Evolutionary conservation across 371 early-diverging fungal genomes (phyloP).

Genomic region (Fennellomyces sp.): DNA sequence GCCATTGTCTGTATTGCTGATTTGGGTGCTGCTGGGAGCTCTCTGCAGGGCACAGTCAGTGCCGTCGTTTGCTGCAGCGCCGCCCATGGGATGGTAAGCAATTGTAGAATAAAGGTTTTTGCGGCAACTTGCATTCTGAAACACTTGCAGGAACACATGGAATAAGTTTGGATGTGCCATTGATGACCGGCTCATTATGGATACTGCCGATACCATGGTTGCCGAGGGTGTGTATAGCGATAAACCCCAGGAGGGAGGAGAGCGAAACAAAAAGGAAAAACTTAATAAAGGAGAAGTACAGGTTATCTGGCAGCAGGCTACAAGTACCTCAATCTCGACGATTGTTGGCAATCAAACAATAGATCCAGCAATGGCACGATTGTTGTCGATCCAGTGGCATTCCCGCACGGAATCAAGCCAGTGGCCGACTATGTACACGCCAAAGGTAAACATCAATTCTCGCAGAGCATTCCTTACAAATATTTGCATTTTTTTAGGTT

Average conservation of each 20-base stretch:
- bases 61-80: slow-evolving; percentile 4
- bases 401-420: slow-evolving; percentile 41
- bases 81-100: slow-evolving; percentile 23
- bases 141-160: slow-evolving; percentile 40
- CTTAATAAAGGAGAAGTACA: not conserved
- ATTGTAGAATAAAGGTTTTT: not conserved
- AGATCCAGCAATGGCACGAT: slow-evolving; percentile 36
- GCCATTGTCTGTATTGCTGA: not conserved
- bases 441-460: slow-evolving; percentile 25
- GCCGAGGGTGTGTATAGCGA: not conserved
- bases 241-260: not conserved
- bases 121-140: not conserved
- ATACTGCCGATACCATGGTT: slow-evolving; percentile 35
- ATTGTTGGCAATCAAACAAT: slow-evolving; percentile 44
- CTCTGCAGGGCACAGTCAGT: too few relatives aligned
- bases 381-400: slow-evolving; percentile 29
- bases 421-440: slow-evolving; percentile 37
- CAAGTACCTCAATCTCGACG: slow-evolving; percentile 42
- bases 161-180: slow-evolving; percentile 41
- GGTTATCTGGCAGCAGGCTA: slow-evolving; percentile 31
- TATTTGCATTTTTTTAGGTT: too few relatives aligned
- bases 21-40: too few relatives aligned
- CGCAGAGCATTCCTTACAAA: too few relatives aligned
- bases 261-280: not conserved
- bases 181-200: slow-evolving; percentile 26